These are phyloP conservation scores for Suillus placidus DNA, from an alignment of 768 basidiomycete genomes.

Conservation along the genomic window DNA sequence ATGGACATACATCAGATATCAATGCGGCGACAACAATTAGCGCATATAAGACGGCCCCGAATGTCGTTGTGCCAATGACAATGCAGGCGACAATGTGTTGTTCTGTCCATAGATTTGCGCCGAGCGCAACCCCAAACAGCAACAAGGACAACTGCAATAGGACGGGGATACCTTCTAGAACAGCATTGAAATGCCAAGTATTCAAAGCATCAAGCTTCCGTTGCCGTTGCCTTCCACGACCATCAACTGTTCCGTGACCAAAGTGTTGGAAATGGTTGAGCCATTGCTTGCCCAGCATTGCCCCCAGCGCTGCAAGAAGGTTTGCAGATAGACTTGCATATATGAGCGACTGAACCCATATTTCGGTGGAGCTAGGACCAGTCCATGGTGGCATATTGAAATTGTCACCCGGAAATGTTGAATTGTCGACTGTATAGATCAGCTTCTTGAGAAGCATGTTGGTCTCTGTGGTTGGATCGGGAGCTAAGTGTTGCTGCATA, in stretches of 20 bases:
- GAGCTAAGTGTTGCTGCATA: constrained; percentile 36
- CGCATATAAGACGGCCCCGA: constrained; percentile 21
- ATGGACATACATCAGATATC: constrained; percentile 18
- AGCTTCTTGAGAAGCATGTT: constrained; percentile 30
- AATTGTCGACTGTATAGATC: constrained; percentile 15
- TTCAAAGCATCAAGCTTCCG: constrained; percentile 22
- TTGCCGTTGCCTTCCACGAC: constrained; percentile 21
- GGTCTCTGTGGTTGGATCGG: constrained; percentile 31
- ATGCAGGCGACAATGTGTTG: constrained; percentile 14
- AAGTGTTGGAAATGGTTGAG: constrained; percentile 14
- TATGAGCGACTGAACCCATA: constrained; percentile 22
- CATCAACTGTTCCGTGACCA: constrained; percentile 16
- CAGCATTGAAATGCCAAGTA: constrained; percentile 20
- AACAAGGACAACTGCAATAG: constrained; percentile 26
- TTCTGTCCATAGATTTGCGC: constrained; percentile 18
- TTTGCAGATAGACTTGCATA: constrained; percentile 26
- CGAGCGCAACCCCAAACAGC: constrained; percentile 22
- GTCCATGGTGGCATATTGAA: constrained; percentile 17
- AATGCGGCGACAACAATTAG: constrained; percentile 22
- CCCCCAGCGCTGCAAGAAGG: constrained; percentile 26
- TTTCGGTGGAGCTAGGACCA: constrained; percentile 18
- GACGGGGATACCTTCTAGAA: constrained; percentile 19
- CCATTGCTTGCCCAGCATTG: constrained; percentile 23
- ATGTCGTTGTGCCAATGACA: constrained; percentile 13
- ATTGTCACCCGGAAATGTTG: constrained; percentile 12